These are phyloP conservation scores for Solanum megistacrolobum DNA, from an alignment of 257 asterid species.

Conservation along the genomic window DNA sequence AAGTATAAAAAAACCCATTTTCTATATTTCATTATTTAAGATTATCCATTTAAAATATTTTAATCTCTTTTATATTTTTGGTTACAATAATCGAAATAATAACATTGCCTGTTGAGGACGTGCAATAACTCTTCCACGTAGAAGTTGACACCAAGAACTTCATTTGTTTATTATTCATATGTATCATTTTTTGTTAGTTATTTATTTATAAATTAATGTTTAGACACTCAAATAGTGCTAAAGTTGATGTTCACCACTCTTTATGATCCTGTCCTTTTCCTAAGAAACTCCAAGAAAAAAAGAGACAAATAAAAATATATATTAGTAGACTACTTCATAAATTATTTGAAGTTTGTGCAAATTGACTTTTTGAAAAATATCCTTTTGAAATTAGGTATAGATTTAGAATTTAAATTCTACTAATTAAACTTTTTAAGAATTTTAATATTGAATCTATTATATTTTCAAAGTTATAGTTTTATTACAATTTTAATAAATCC, in stretches of 20 bases:
- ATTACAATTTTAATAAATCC: neutral
- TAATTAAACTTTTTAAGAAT: accelerated
- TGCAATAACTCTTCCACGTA: neutral
- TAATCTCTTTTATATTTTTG: neutral
- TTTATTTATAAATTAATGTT: neutral
- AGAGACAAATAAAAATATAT: neutral
- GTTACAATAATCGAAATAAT: neutral
- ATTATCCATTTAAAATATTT: neutral
- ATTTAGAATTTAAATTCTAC: neutral
- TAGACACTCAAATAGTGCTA: neutral
- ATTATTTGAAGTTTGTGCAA: neutral
- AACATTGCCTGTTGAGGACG: neutral
- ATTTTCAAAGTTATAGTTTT: neutral
- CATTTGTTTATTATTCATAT: neutral
- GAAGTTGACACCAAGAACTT: neutral
- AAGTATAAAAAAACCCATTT: neutral
- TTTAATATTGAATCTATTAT: neutral
- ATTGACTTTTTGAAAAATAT: neutral
- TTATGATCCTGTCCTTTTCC: neutral
- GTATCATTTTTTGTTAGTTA: neutral
- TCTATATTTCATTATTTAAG: neutral
- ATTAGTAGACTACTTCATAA: neutral
- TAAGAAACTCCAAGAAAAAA: neutral
- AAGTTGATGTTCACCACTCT: slow-evolving; percentile 7
- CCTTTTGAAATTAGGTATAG: neutral